Conservation (phyloP, 805 yeast species). For the Babjeviella inositovora region DNA sequence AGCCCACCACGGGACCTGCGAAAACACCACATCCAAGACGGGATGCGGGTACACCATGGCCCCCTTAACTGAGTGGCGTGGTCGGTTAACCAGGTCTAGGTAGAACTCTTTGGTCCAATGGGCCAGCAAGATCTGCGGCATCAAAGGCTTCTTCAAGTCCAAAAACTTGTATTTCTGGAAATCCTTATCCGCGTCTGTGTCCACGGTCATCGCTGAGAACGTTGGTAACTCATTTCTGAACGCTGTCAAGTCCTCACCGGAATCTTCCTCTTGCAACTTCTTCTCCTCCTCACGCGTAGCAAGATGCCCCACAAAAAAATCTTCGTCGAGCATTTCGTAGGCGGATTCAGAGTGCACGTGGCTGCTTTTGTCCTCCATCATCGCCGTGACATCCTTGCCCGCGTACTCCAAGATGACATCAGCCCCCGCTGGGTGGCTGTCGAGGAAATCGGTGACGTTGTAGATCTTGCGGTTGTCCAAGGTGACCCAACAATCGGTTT, state of each 20-base stretch:
- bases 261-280: constrained; percentile 37
- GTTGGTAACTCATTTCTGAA: constrained; percentile 51
- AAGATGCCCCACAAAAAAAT: constrained; percentile 62
- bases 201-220: constrained; percentile 55
- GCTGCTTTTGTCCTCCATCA: constrained; percentile 19
- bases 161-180: constrained; percentile 66
- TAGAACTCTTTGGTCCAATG: constrained; percentile 78
- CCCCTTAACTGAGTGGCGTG: constrained; percentile 95
- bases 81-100: constrained; percentile 92
- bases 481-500: constrained; percentile 65
- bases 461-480: constrained; percentile 68
- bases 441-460: constrained; percentile 60
- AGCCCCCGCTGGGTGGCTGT: constrained; percentile 60
- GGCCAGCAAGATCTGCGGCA: constrained; percentile 64
- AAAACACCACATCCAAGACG: constrained; percentile 76
- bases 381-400: constrained; percentile 28
- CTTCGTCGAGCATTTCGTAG: constrained; percentile 73
- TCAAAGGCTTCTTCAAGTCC: constrained; percentile 70
- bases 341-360: constrained; percentile 81
- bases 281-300: constrained; percentile 71
- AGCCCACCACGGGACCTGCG: constrained; percentile 89
- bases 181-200: constrained; percentile 67
- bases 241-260: constrained; percentile 18
- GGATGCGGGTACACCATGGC: constrained; percentile 62
- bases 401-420: constrained; percentile 41